phyloP scores from a whole-genome alignment of 768 basidiomycete species.

The Hygrocybe coccinea region DNA sequence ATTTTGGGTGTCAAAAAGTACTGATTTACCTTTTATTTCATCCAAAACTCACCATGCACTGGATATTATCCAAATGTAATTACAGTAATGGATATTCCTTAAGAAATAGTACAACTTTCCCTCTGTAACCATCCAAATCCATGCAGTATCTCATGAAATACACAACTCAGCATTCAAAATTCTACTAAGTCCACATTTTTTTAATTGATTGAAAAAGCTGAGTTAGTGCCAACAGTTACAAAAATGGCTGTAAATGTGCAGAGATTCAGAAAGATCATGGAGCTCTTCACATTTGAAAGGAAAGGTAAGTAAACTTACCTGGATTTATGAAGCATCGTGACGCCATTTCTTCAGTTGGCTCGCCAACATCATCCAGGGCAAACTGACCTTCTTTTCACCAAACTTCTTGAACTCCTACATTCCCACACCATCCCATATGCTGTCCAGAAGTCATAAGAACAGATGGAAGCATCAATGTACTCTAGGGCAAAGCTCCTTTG shows the following conservation, averaged over 20 bases:
- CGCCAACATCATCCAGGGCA: slow-evolving; percentile 21
- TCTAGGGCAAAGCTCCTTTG: slow-evolving; percentile 23
- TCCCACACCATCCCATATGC: slow-evolving; percentile 28
- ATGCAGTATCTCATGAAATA: too few species aligned
- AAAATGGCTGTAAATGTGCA: slow-evolving; percentile 24
- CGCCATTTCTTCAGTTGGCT: slow-evolving; percentile 17
- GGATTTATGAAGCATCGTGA: neutral
- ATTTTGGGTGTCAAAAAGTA: too few species aligned
- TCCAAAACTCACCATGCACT: too few species aligned
- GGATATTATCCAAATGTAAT: too few species aligned
- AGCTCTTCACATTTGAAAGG: slow-evolving; percentile 18
- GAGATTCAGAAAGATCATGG: slow-evolving; percentile 23
- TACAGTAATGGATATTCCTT: too few species aligned
- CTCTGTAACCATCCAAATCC: too few species aligned
- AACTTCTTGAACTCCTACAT: slow-evolving; percentile 20
- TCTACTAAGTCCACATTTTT: too few species aligned
- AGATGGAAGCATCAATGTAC: slow-evolving; percentile 31
- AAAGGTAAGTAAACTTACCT: slow-evolving; percentile 11
- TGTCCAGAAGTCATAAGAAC: slow-evolving; percentile 22
- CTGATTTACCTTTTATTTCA: too few species aligned
- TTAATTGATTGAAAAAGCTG: too few species aligned
- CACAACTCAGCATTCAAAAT: too few species aligned
- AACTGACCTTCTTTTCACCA: slow-evolving; percentile 27
- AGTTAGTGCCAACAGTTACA: too few species aligned
- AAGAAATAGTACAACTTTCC: too few species aligned